Conservation (phyloP, 1,284 basidiomycete species). For the Pyrrhoderma lamaoense region DNA sequence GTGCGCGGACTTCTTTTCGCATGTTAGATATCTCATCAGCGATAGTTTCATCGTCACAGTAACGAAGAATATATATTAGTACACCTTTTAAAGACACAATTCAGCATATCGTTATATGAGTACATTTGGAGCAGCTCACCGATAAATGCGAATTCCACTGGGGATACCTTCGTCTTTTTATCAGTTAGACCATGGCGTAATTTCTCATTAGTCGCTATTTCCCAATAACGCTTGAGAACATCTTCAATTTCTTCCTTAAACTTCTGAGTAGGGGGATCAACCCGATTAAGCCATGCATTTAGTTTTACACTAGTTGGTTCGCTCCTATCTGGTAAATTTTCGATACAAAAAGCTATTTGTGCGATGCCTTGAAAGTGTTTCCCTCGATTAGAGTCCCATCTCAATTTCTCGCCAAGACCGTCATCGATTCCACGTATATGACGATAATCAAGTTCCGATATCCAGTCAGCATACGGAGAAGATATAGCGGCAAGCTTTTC, state of each 20-base stretch:
- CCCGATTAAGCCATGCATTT: slow-evolving; percentile 47
- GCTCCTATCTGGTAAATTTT: slow-evolving; percentile 39
- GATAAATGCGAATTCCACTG: slow-evolving; percentile 69
- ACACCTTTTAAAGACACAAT: slow-evolving; percentile 35
- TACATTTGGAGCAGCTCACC: slow-evolving; percentile 22
- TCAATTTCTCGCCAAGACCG: slow-evolving; percentile 40
- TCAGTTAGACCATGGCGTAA: slow-evolving; percentile 41
- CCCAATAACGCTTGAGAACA: slow-evolving; percentile 44
- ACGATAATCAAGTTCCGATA: slow-evolving; percentile 44
- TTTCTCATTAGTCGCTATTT: slow-evolving; percentile 36
- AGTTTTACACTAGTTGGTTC: slow-evolving; percentile 47
- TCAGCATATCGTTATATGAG: not conserved
- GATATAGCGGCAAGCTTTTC: slow-evolving; percentile 68
- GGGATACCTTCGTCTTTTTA: slow-evolving; percentile 49
- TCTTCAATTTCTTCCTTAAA: slow-evolving; percentile 46
- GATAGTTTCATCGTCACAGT: slow-evolving; percentile 32
- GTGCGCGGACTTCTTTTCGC: slow-evolving; percentile 43
- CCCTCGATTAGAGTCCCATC: slow-evolving; percentile 56
- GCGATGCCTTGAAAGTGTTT: slow-evolving; percentile 66
- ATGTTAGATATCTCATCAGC: slow-evolving; percentile 47
- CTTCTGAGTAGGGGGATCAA: slow-evolving; percentile 33
- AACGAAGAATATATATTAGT: slow-evolving; percentile 29
- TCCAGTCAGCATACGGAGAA: slow-evolving; percentile 52
- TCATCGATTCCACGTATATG: slow-evolving; percentile 39
- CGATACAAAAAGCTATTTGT: slow-evolving; percentile 56